Conservation (phyloP, 495 filamentous ascomycete genomes). For the Penicillium dipodomyicola region DNA sequence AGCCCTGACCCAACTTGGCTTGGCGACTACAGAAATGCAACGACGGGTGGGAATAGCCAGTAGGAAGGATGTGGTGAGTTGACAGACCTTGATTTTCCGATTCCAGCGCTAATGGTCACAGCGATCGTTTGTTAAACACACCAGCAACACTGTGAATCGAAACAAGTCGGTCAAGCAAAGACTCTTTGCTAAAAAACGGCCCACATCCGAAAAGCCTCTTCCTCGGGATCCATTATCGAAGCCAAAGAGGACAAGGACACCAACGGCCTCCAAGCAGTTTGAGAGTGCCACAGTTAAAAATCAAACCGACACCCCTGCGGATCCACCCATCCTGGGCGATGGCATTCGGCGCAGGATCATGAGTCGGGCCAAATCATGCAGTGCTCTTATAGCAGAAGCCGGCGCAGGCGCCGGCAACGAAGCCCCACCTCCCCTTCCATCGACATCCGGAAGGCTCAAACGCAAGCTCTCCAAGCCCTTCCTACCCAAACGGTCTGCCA, state of each 20-base stretch:
- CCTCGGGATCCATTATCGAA: conserved; percentile 33
- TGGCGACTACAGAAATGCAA: conserved; percentile 75
- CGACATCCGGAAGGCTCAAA: conserved; percentile 24
- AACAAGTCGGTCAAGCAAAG: conserved; percentile 24
- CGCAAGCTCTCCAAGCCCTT: conserved; percentile 33
- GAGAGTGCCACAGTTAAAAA: conserved; percentile 20
- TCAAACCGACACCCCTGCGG: conserved; percentile 9
- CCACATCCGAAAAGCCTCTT: conserved; percentile 34
- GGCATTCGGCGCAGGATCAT: conserved; percentile 14
- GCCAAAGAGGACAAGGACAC: conserved; percentile 1
- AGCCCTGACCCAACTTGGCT: conserved; percentile 60
- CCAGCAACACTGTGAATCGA: conserved; percentile 13
- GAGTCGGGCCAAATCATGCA: conserved; percentile 27
- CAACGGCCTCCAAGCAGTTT: conserved; percentile 12
- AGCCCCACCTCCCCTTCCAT: conserved; percentile 18
- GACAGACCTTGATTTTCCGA: neutral
- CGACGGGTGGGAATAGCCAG: conserved; percentile 70
- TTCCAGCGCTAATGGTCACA: conserved; percentile 15
- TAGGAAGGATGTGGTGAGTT: conserved; percentile 54
- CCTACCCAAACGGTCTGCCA: conserved; percentile 25
- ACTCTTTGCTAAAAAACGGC: conserved; percentile 23
- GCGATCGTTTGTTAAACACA: conserved; percentile 26
- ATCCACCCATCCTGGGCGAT: conserved; percentile 4
- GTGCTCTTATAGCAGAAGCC: conserved; percentile 20
- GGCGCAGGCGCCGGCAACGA: conserved; percentile 11